Evolutionary conservation across 352 stramenopile species (phyloP), one percentile per base, ranked within the genome.

Genomic region (Saprolegnia parasitica): DNA sequence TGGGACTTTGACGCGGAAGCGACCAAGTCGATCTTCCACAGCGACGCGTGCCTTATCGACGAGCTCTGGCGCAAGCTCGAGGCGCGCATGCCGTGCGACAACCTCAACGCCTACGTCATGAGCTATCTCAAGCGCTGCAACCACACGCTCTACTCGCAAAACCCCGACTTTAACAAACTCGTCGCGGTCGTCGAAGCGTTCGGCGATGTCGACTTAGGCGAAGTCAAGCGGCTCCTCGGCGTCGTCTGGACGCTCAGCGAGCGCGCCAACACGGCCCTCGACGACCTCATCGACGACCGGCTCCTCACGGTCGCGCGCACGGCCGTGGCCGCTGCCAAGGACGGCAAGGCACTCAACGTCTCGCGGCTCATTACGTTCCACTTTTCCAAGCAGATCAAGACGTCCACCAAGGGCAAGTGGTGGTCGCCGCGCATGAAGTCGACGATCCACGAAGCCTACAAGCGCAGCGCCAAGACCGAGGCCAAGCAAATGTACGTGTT

Each of bases 21-120:
- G 26, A 73, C 75, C 39, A 76, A 81, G 35, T 84, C 86, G 4
- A 86, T 95, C 16, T 89, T 79, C 56, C 82, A 92, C 61, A 80
- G 91, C n/a, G 82, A 93, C 56, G 74, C 64, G 1, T 77, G 76
- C 11, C 79, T 93, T 52, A 75, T 95, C 66, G 84, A 95, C 72
- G 84, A 95, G 54, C 90, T 92, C 67, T 95, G 82, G 82, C 88
- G 79, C 23, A 90, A 90, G 71, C 88, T 90, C 77, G 82, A 90
- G 21, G 57, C 57, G 13, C 57, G 57, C 29, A 65, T 65, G 57
- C 57, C 57, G 6, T 65, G 57, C 40, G 57, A 65, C 57, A 65
- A 65, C 57, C 37, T 65, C 24, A 65, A 65, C 37, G 57, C 57
- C 21, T 65, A 65, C 20, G 37, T 65, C n/a, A 65, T 65, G 57